Evolutionary conservation across 1,139 yeast species (phyloP).

Genomic region (Pichia sp.): DNA sequence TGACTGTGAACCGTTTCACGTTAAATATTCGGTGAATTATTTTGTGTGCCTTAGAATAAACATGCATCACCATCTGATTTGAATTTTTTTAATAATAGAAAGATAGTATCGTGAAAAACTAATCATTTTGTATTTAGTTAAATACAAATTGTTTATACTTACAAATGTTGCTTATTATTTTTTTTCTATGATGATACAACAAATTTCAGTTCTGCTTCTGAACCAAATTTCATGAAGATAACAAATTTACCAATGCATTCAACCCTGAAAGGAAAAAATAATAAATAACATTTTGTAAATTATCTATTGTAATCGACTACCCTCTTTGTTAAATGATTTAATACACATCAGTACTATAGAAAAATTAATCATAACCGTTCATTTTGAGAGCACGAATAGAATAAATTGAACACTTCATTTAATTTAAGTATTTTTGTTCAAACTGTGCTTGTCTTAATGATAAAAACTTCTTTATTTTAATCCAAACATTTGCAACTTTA

Average conservation of each 20-base stretch:
- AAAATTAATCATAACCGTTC: too few relatives aligned
- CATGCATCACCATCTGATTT: conserved; percentile 93
- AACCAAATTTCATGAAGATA: conserved; percentile 61
- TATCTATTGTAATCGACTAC: too few relatives aligned
- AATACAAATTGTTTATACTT: neutral
- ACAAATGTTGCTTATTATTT: neutral
- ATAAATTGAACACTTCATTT: too few relatives aligned
- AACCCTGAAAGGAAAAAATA: conserved; percentile 1
- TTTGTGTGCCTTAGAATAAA: conserved; percentile 45
- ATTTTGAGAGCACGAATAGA: too few relatives aligned
- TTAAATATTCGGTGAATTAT: conserved; percentile 31
- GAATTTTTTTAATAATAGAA: neutral
- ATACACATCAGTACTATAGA: too few relatives aligned
- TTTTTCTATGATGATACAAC: conserved; percentile 47
- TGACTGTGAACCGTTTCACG: conserved; percentile 30
- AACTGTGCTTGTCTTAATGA: conserved; percentile 31
- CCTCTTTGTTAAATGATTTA: too few relatives aligned
- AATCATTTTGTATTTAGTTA: conserved; percentile 3
- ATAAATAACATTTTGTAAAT: too few relatives aligned
- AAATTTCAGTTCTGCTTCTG: conserved; percentile 88
- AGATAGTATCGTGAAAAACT: neutral
- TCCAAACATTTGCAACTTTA: conserved; percentile 42
- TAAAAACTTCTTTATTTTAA: conserved; percentile 35
- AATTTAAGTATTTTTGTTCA: conserved; percentile 23
- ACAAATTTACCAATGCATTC: conserved; percentile 38